Conservation (phyloP, 371 early-diverging fungal species). For the Rhizopus delemar region DNA sequence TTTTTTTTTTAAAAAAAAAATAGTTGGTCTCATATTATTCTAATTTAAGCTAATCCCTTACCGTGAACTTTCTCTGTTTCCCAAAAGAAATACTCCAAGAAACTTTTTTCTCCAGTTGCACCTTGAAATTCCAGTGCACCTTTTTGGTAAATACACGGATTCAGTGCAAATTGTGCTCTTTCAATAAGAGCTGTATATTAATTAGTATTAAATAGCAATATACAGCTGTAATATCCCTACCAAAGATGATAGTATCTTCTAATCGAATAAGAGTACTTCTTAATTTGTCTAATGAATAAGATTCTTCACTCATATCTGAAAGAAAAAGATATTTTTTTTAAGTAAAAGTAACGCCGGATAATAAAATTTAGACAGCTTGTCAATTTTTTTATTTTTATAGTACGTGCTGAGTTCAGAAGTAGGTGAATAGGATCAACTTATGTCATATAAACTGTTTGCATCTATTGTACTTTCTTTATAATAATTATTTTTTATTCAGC, state of each 20-base stretch:
- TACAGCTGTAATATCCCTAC: conserved; percentile 40
- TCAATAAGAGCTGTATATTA: conserved; percentile 79
- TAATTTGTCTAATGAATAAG: conserved; percentile 51
- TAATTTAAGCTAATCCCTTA: conserved; percentile 29
- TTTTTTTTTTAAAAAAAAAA: conserved; percentile 16
- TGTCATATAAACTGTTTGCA: too few species aligned
- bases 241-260: conserved; percentile 96
- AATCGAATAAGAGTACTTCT: conserved; percentile 79
- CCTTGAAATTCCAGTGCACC: conserved; percentile 70
- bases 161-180: conserved; percentile 87
- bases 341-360: too few species aligned
- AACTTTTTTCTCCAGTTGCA: conserved; percentile 60
- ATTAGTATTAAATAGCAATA: background rate
- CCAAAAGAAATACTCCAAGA: conserved; percentile 85
- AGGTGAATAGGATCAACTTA: too few species aligned
- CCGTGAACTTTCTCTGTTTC: conserved; percentile 92
- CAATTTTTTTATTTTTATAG: too few species aligned
- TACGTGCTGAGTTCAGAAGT: too few species aligned
- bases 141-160: conserved; percentile 74
- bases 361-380: too few species aligned
- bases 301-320: background rate
- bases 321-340: background rate
- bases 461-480: too few species aligned
- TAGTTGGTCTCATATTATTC: background rate
- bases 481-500: too few species aligned